Percentiles rank a stretch among this genome's conserved stretches.
Evolutionary conservation across 306 rosid genomes (phyloP).

Genomic region (Citrullus amarus): DNA sequence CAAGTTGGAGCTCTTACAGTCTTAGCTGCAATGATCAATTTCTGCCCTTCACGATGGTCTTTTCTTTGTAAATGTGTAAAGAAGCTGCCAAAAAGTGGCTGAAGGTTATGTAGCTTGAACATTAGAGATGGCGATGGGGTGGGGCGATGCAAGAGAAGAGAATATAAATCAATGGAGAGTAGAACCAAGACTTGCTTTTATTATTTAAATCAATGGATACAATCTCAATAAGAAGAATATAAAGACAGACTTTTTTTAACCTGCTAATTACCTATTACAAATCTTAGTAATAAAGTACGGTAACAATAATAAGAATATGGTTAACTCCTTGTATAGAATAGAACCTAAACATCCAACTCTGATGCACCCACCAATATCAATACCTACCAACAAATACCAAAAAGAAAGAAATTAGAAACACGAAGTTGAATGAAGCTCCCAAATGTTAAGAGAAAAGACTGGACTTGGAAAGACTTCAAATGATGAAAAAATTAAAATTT

Average conservation of each 20-base stretch:
- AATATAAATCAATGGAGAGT: too few relatives aligned
- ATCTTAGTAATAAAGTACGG: background rate
- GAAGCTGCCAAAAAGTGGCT: slow-evolving; percentile 7
- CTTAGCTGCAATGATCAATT: background rate
- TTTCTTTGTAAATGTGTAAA: background rate
- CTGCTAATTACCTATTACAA: background rate
- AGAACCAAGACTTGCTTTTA: background rate
- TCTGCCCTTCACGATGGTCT: background rate
- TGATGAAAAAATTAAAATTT: background rate
- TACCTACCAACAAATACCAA: slow-evolving; percentile 15
- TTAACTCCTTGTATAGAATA: slow-evolving; percentile 11
- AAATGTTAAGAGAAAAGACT: background rate
- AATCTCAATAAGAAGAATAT: slow-evolving; percentile 4
- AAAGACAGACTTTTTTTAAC: background rate
- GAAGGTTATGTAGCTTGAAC: background rate
- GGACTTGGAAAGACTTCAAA: too few relatives aligned
- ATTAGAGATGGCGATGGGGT: background rate
- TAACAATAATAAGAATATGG: slow-evolving; percentile 10
- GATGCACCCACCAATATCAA: slow-evolving; percentile 13
- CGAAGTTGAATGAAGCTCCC: too few relatives aligned
- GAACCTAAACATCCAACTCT: slow-evolving; percentile 14
- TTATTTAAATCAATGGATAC: slow-evolving; percentile 8
- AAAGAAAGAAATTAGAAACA: background rate
- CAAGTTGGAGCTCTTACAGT: background rate
- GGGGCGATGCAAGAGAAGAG: background rate